Evolutionary conservation across 2,329 filamentous ascomycete genomes (phyloP).

Genomic region (Aspergillus sp.): DNA sequence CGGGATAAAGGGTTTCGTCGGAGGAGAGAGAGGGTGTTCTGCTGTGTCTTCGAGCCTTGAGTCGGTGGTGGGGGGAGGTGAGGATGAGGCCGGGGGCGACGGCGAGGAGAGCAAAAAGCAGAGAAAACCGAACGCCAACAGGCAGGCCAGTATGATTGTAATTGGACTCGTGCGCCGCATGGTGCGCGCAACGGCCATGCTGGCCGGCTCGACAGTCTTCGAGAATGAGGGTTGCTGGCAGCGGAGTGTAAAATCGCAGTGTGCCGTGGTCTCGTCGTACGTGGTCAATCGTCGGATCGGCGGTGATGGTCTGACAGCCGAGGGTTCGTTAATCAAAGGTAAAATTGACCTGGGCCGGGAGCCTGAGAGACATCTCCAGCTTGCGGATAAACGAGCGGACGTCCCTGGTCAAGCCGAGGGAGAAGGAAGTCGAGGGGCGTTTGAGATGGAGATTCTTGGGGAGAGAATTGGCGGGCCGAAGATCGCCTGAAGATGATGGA

Average conservation of each 20-base stretch:
- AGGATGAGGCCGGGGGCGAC: slow-evolving; percentile 50
- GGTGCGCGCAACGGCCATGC: slow-evolving; percentile 61
- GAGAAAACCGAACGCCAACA: slow-evolving; percentile 72
- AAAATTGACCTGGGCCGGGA: background rate
- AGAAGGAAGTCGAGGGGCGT: background rate
- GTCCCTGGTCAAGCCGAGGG: background rate
- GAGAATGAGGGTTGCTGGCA: background rate
- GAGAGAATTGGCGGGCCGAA: background rate
- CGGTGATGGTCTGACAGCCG: background rate
- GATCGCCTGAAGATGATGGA: slow-evolving; percentile 1
- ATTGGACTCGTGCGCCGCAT: slow-evolving; percentile 78
- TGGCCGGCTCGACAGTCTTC: slow-evolving; percentile 28
- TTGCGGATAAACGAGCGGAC: background rate
- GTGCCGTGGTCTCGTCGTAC: slow-evolving; percentile 8
- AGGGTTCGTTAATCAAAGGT: slow-evolving; percentile 14
- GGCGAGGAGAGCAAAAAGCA: slow-evolving; percentile 48
- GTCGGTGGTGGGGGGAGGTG: slow-evolving; percentile 50
- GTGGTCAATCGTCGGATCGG: slow-evolving; percentile 13
- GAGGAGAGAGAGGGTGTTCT: slow-evolving; percentile 69
- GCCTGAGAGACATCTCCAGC: slow-evolving; percentile 11
- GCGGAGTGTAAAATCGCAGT: background rate
- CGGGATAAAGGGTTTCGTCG: slow-evolving; percentile 69
- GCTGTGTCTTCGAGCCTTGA: slow-evolving; percentile 59
- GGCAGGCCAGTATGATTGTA: slow-evolving; percentile 68
- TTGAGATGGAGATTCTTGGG: background rate